A percentile compares a stretch with the other conserved stretches of the same genome.
phyloP scores from a whole-genome alignment of 2,329 filamentous ascomycete species.

The Akanthomyces dipterigenus region DNA sequence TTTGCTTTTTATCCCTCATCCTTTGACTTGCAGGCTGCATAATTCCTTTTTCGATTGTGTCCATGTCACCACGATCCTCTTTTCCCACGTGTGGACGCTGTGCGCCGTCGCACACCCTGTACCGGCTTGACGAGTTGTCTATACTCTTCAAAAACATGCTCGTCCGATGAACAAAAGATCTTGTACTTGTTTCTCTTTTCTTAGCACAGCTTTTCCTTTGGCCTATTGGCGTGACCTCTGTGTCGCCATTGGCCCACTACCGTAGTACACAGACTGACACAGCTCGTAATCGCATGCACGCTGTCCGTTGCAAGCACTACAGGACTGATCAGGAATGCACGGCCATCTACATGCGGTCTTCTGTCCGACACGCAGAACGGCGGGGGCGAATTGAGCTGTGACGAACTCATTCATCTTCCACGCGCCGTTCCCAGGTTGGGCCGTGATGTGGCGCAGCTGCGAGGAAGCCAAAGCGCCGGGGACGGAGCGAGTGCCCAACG shows the following conservation, averaged over 20 bases:
- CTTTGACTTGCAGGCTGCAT: not conserved
- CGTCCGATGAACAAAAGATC: not conserved
- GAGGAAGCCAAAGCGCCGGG: not conserved
- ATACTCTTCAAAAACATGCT: not conserved
- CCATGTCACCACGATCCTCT: not conserved
- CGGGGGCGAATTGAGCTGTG: not conserved
- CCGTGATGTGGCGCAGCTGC: not conserved
- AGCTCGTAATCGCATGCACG: not conserved
- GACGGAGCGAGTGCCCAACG: not conserved
- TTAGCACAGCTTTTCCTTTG: not conserved
- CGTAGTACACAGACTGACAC: not conserved
- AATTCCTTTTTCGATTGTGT: not conserved
- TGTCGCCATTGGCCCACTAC: not conserved
- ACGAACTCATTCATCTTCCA: not conserved
- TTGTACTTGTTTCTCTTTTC: not conserved
- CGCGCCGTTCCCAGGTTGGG: not conserved
- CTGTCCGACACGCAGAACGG: not conserved
- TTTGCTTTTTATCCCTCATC: not conserved
- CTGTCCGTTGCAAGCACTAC: not conserved
- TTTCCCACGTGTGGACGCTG: conserved; percentile 2
- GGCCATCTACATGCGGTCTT: not conserved
- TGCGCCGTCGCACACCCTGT: not conserved
- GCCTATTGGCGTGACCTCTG: not conserved
- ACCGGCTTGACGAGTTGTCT: not conserved
- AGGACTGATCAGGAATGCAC: not conserved